Base-by-base conservation (phyloP, 1,139 yeast genomes). In the Zygotorulaspora mrakii region DNA sequence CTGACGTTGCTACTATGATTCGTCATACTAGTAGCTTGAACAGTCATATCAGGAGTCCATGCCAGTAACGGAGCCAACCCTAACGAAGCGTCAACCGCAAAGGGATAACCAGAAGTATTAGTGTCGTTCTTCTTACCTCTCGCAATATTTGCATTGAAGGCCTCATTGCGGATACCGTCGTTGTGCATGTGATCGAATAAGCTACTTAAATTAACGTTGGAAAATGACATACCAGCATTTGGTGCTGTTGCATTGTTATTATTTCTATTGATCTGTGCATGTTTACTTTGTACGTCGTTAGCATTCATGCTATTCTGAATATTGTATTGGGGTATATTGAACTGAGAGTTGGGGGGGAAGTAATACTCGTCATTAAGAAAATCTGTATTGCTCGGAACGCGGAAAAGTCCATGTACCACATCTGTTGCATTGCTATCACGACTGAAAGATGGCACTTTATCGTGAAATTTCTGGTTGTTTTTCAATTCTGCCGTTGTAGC, bases 21-120 rank as follows among this genome's bases (percentile, higher is more conserved):
- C 11, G 35, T 14, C 8, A 30, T 24, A 25, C 31, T 31, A 20
- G 17, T 6, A 13, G 33, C 27, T 31, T 40, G 37, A 5, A 26
- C 28, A 21, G 20, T 25, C 25, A 40, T 35, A 18, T 43, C 52
- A 12, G 50, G 49, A 4, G 54, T 40, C 49, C 55, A 48, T 11
- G 50, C 58, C 30, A 60, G 35, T 25, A 60, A 40, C 7, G 64
- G 63, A 2, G 64, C 64, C 14, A 60, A 42, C 2, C 65, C 64
- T 17, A 59, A 45, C 2, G 64, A 59, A 5, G 60, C 63, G 37
- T 60, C 65, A 8, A 59, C 59, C 17, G 59, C 52, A 31, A 51
- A 57, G 24, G 52, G 53, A 36, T 49, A 44, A 30, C 56, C 37
- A 34, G 42, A 46, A 6, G 35, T 32, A 30, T 34, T 33, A 7